Evolutionary conservation across 139 green algal genomes (phyloP), one percentile per base, ranked within the genome.

Genomic region (Monoraphidium neglectum): DNA sequence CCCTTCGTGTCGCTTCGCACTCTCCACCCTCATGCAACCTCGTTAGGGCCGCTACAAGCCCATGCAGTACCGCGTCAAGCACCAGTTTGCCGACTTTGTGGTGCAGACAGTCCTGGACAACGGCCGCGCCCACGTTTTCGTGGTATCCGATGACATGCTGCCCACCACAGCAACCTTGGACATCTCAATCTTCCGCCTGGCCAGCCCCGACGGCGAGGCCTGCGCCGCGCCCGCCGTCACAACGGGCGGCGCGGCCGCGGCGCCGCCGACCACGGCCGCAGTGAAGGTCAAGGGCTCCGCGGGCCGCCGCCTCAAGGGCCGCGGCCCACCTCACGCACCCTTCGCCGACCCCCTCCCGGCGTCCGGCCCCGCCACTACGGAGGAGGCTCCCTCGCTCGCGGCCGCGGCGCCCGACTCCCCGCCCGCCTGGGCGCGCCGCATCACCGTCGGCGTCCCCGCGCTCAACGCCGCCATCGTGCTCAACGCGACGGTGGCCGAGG

Each of bases 1-100:
- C n/a, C n/a, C n/a, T n/a, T n/a, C n/a, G n/a, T n/a, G n/a, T n/a
- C n/a, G n/a, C n/a, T n/a, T n/a, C n/a, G n/a, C n/a, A n/a, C n/a
- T n/a, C 43, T 12, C 43, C 8, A 8, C 43, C 43, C 43, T 12
- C 43, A 51, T 21, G 12, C 8, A 51, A 51, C 43, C 43, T 51
- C 43, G 8, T 8, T 12, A 51, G 43, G 43, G 43, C 43, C 43
- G 43, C 43, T 51, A 51, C 43, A 51, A 51, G 43, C 43, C 43
- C 43, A 51, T 77, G 40, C 57, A 79, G 73, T 73, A 79, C 30
- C 61, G 63, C 3, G 64, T 79, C n/a, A 79, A 79, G 63, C 63
- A 64, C 49, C 73, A 79, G 49, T 79, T 59, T 26, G 51, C 63
- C 0, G 51, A 79, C 37, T 79, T 79, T 36, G 73, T 79, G 1